Percentiles rank a stretch among this genome's conserved stretches.
Evolutionary conservation across 768 basidiomycete genomes (phyloP).

Genomic region (Sarcomyxa edulis): DNA sequence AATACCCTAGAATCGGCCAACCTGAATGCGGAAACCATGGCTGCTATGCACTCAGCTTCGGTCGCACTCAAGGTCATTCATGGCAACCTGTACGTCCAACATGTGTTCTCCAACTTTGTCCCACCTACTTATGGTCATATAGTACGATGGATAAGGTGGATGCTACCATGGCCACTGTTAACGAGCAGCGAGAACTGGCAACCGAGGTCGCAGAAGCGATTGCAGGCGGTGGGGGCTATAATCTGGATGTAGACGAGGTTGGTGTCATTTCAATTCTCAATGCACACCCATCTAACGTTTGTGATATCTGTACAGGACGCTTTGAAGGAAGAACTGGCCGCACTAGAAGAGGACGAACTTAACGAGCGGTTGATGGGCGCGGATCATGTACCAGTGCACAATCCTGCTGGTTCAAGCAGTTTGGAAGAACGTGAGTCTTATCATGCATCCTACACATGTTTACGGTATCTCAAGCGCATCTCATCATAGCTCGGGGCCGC

Average conservation of each 20-base stretch:
- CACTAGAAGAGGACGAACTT: constrained; percentile 84
- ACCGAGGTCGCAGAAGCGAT: constrained; percentile 90
- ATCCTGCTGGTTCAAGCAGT: constrained; percentile 56
- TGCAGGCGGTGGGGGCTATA: constrained; percentile 59
- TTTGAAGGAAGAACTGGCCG: constrained; percentile 73
- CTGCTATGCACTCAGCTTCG: constrained; percentile 93
- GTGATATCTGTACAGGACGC: constrained; percentile 52
- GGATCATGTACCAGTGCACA: constrained; percentile 84
- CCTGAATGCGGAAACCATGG: constrained; percentile 96
- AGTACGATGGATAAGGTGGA: constrained; percentile 90
- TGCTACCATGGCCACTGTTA: constrained; percentile 77
- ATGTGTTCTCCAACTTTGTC: constrained; percentile 16
- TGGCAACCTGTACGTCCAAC: constrained; percentile 82
- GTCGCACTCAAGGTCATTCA: constrained; percentile 89
- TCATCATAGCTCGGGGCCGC: constrained; percentile 19
- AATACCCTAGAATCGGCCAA: constrained; percentile 97
- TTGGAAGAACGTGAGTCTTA: constrained; percentile 43
- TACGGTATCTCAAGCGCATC: neutral
- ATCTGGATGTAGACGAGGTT: constrained; percentile 69
- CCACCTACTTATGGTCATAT: constrained; percentile 6
- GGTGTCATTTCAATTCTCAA: constrained; percentile 13
- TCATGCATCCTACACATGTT: too few species aligned
- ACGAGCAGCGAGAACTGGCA: constrained; percentile 88
- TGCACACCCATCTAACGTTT: constrained; percentile 4
- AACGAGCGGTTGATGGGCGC: constrained; percentile 82